A percentile compares a stretch with the other conserved stretches of the same genome.
Conservation (phyloP, 768 basidiomycete genomes). For the Boletus reticuloceps region DNA sequence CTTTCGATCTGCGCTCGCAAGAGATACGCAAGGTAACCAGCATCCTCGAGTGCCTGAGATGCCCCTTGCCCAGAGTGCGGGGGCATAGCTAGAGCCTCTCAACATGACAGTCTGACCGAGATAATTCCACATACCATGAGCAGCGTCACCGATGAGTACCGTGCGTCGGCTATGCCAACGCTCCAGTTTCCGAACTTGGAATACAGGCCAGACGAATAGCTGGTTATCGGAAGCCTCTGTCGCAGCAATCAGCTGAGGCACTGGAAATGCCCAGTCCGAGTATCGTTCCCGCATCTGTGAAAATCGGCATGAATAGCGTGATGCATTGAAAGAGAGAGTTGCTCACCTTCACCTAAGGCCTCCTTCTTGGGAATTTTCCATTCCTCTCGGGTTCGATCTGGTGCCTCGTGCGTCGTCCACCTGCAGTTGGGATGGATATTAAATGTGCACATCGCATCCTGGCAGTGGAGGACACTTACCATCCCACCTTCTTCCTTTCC, state of each 20-base stretch:
- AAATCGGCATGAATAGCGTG: background rate
- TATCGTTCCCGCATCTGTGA: constrained; percentile 26
- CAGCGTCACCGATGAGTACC: constrained; percentile 33
- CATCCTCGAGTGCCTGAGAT: constrained; percentile 31
- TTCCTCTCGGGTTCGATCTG: constrained; percentile 27
- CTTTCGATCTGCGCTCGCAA: constrained; percentile 13
- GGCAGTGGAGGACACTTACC: constrained; percentile 11
- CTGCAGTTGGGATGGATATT: constrained; percentile 6
- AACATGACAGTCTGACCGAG: background rate
- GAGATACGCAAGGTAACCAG: constrained; percentile 29
- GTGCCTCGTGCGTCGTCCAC: constrained; percentile 30
- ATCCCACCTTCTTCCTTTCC: constrained; percentile 20
- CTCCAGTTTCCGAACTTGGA: constrained; percentile 21
- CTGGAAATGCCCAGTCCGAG: constrained; percentile 26
- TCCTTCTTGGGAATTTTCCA: constrained; percentile 26
- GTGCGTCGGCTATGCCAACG: constrained; percentile 24
- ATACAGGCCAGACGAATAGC: constrained; percentile 30
- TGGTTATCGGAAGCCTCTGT: constrained; percentile 13
- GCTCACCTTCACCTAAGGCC: constrained; percentile 17
- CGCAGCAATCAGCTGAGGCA: constrained; percentile 25
- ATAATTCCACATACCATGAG: constrained; percentile 23
- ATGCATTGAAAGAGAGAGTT: background rate
- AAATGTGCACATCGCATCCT: background rate
- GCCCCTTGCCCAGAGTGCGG: constrained; percentile 33
- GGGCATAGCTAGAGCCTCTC: constrained; percentile 25